A percentile compares a stretch with the other conserved stretches of the same genome.
Evolutionary conservation across 2,329 filamentous ascomycete genomes (phyloP).

Genomic region (Rhynchosporium agropyri): DNA sequence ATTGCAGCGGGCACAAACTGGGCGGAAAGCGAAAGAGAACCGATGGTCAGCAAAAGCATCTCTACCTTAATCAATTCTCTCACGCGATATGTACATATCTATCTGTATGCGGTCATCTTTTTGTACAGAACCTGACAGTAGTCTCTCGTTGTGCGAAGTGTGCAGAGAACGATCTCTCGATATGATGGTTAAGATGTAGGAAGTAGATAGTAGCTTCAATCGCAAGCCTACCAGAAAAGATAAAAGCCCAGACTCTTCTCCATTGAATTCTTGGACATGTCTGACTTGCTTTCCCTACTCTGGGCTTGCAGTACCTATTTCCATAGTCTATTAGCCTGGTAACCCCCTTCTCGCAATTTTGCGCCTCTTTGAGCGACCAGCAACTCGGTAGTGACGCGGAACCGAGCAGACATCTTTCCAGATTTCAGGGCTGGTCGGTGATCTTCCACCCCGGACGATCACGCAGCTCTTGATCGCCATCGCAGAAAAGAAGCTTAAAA

Average conservation of each 20-base stretch:
- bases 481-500: constrained; percentile 1
- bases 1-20: not conserved
- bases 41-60: constrained; percentile 12
- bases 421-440: constrained; percentile 2
- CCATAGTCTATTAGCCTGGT: not conserved
- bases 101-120: constrained; percentile 8
- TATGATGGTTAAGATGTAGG: not conserved
- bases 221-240: constrained; percentile 3
- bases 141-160: constrained; percentile 24
- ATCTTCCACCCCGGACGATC: constrained; percentile 15
- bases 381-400: not conserved
- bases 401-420: not conserved
- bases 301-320: not conserved
- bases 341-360: not conserved
- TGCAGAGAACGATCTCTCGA: constrained; percentile 1
- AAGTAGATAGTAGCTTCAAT: constrained; percentile 33
- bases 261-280: constrained; percentile 9
- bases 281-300: not conserved
- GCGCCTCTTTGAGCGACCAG: not conserved
- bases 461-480: constrained; percentile 5
- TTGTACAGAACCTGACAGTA: constrained; percentile 27
- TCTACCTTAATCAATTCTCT: constrained; percentile 14
- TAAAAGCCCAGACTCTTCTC: constrained; percentile 8
- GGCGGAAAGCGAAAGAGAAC: constrained; percentile 12
- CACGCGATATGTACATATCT: constrained; percentile 23